phyloP scores from a whole-genome alignment of 208 protist genomes.

The Novymonas esmeraldas region DNA sequence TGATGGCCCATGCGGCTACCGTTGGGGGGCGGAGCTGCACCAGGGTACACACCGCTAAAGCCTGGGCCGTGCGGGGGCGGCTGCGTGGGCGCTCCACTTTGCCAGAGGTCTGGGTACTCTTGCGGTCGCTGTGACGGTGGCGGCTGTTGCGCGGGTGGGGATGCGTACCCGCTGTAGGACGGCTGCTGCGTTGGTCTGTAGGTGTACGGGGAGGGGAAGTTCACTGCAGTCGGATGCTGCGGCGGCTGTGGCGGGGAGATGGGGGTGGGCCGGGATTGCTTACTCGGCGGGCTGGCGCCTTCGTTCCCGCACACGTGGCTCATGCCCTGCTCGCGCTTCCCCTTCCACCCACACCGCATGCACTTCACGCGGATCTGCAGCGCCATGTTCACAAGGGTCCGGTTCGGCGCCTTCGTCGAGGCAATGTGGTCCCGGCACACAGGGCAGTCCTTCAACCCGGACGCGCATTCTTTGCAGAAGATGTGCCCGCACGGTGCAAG shows the following conservation, averaged over 20 bases:
- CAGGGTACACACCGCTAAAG: background rate
- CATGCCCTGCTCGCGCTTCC: conserved; percentile 50
- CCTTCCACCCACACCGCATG: conserved; percentile 60
- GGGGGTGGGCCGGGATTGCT: background rate
- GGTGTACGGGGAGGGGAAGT: conserved; percentile 13
- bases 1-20: background rate
- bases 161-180: background rate
- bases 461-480: conserved; percentile 65
- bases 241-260: background rate
- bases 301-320: conserved; percentile 26
- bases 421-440: conserved; percentile 54
- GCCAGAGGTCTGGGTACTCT: conserved; percentile 8
- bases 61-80: background rate
- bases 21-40: conserved; percentile 5
- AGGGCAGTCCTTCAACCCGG: conserved; percentile 47
- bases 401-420: conserved; percentile 47
- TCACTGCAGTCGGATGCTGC: conserved; percentile 7
- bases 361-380: conserved; percentile 59
- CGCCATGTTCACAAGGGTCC: conserved; percentile 75
- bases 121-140: background rate
- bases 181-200: conserved; percentile 3
- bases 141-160: background rate
- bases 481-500: conserved; percentile 47
- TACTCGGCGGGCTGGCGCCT: background rate
- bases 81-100: conserved; percentile 16